Conservation (phyloP, 2,329 filamentous ascomycete genomes). For the Phyllosticta capitalensis region DNA sequence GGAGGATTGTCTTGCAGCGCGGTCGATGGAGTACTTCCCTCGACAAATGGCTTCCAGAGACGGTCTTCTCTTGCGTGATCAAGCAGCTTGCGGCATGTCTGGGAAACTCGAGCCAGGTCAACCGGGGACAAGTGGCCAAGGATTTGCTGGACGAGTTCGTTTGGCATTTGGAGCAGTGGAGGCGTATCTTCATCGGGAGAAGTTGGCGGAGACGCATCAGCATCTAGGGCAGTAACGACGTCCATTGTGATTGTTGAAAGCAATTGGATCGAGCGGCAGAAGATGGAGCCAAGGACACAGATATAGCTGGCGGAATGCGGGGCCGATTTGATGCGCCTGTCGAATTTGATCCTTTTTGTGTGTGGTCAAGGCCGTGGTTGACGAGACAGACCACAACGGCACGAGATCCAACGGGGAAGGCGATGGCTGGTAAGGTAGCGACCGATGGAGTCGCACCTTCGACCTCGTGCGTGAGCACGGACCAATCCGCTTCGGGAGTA, state of each 20-base stretch:
- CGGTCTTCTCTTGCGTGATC: constrained; percentile 54
- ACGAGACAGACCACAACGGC: background rate
- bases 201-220: constrained; percentile 12
- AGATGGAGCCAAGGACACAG: background rate
- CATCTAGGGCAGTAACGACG: background rate
- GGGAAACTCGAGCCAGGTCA: constrained; percentile 52
- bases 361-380: background rate
- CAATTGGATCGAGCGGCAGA: background rate
- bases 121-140: constrained; percentile 54
- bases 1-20: constrained; percentile 42
- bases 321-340: background rate
- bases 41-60: constrained; percentile 63
- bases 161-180: constrained; percentile 52
- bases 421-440: background rate
- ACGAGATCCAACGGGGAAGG: background rate
- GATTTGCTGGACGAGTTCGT: constrained; percentile 67
- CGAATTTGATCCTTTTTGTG: background rate
- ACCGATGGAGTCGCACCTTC: background rate
- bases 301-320: background rate
- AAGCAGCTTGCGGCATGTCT: constrained; percentile 52
- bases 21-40: constrained; percentile 51
- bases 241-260: background rate
- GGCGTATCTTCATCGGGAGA: constrained; percentile 7
- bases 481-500: background rate
- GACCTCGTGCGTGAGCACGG: background rate